Percentiles rank a stretch among this genome's conserved stretches.
Conservation (phyloP, 2,329 filamentous ascomycete species). For the Lasiodiplodia gonubiensis region DNA sequence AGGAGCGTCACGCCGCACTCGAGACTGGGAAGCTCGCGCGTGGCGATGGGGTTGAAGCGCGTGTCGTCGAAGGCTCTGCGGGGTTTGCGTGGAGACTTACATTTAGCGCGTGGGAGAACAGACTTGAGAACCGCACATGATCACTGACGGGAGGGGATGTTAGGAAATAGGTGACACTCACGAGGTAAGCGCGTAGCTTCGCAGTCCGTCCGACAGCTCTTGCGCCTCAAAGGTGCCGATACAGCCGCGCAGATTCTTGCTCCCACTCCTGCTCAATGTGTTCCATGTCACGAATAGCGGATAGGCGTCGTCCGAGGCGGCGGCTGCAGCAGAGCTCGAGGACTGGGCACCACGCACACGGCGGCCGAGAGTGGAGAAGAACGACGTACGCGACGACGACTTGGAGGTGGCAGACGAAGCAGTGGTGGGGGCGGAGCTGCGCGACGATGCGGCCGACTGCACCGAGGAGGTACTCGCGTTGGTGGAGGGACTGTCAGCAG, state of each 20-base stretch:
- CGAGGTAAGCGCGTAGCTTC: conserved; percentile 82
- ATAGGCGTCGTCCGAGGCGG: conserved; percentile 54
- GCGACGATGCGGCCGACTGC: conserved; percentile 14
- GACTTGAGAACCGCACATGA: neutral
- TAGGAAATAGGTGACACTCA: conserved; percentile 45
- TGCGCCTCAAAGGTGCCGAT: conserved; percentile 91
- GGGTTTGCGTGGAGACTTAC: neutral
- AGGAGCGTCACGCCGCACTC: conserved; percentile 73
- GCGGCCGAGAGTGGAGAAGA: conserved; percentile 43
- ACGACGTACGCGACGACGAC: conserved; percentile 37
- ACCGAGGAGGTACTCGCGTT: conserved; percentile 53
- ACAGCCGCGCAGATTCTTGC: conserved; percentile 82
- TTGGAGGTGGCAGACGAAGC: conserved; percentile 55
- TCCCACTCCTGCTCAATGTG: conserved; percentile 65
- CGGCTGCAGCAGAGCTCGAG: conserved; percentile 42
- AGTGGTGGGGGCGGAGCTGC: conserved; percentile 46
- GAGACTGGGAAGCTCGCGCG: conserved; percentile 45
- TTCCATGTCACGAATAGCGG: conserved; percentile 98
- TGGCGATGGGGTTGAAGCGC: conserved; percentile 64
- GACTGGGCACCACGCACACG: conserved; percentile 34
- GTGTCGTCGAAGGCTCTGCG: conserved; percentile 66
- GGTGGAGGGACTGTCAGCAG: conserved; percentile 50
- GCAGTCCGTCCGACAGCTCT: conserved; percentile 73
- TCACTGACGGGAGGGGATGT: neutral
- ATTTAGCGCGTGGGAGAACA: conserved; percentile 8